A percentile compares a stretch with the other conserved stretches of the same genome.
These are phyloP conservation scores for Phylloporus rhodoxanthus DNA, from an alignment of 768 basidiomycete species.

Conservation along the genomic window DNA sequence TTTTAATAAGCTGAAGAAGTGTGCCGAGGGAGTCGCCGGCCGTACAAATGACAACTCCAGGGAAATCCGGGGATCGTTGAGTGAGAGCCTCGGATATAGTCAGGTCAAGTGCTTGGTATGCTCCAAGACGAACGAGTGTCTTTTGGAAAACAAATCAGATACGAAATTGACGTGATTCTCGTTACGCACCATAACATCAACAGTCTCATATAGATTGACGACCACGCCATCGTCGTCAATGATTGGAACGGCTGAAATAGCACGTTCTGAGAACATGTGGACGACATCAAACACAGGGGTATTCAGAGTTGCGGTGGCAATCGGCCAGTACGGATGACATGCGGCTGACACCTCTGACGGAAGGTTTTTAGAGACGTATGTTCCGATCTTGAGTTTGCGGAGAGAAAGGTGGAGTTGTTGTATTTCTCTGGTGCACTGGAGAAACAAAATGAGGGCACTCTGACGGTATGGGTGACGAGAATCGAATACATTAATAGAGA, in stretches of 20 bases:
- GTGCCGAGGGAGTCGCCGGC: slow-evolving; percentile 88
- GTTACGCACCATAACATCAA: slow-evolving; percentile 83
- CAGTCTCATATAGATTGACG: slow-evolving; percentile 95
- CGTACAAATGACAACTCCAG: slow-evolving; percentile 93
- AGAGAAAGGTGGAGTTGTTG: slow-evolving; percentile 74
- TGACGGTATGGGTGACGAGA: neutral
- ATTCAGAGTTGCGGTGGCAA: slow-evolving; percentile 83
- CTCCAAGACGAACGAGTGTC: slow-evolving; percentile 92
- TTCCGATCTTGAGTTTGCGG: slow-evolving; percentile 87
- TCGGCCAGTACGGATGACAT: slow-evolving; percentile 77
- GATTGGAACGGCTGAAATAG: slow-evolving; percentile 96
- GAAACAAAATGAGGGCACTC: slow-evolving; percentile 8
- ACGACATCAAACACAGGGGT: slow-evolving; percentile 98
- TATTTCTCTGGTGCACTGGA: slow-evolving; percentile 80
- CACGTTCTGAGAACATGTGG: slow-evolving; percentile 94
- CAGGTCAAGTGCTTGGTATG: slow-evolving; percentile 92
- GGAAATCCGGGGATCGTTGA: slow-evolving; percentile 91
- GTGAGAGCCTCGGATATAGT: slow-evolving; percentile 89
- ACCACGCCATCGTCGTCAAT: slow-evolving; percentile 90
- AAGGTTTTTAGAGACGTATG: slow-evolving; percentile 64
- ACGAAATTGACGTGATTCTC: neutral
- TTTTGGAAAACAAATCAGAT: slow-evolving; percentile 29
- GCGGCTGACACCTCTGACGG: slow-evolving; percentile 43
- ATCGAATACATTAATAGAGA: slow-evolving; percentile 82
- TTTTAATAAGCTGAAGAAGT: slow-evolving; percentile 85